These are phyloP conservation scores for Microbotryum scabiosae DNA, from an alignment of 1,284 basidiomycete genomes.

Conservation along the genomic window DNA sequence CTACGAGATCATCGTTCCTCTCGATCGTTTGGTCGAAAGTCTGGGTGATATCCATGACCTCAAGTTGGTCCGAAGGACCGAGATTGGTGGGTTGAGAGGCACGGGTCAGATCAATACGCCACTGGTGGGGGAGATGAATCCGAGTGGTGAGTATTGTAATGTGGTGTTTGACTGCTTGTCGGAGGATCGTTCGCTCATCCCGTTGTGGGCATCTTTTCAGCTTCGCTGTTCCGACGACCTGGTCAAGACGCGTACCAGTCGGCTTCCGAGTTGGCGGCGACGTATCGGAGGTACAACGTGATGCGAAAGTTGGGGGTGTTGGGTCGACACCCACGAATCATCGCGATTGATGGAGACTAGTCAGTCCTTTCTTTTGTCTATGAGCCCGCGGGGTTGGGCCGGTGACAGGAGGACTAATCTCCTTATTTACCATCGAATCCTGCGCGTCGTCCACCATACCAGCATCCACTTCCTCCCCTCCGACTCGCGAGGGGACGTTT, in stretches of 20 bases:
- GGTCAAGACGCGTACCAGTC: constrained; percentile 50
- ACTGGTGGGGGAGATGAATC: constrained; percentile 3
- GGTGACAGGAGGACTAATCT: neutral
- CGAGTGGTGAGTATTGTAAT: constrained; percentile 55
- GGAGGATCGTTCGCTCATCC: constrained; percentile 2
- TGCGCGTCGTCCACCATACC: neutral
- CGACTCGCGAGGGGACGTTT: constrained; percentile 49
- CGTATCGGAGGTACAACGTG: constrained; percentile 80
- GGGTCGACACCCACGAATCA: constrained; percentile 76
- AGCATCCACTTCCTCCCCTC: constrained; percentile 72
- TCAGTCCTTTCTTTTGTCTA: constrained; percentile 42
- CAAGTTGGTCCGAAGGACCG: constrained; percentile 67
- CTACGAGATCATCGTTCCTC: constrained; percentile 64
- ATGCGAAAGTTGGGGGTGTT: constrained; percentile 69
- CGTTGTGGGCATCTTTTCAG: constrained; percentile 42
- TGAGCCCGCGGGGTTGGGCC: neutral
- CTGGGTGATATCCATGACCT: constrained; percentile 79
- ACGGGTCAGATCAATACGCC: constrained; percentile 45
- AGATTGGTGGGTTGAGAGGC: constrained; percentile 56
- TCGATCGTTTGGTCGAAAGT: constrained; percentile 91
- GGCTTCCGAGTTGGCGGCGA: constrained; percentile 44
- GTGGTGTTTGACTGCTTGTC: no score
- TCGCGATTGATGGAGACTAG: constrained; percentile 96
- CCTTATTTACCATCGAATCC: neutral
- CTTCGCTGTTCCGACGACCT: constrained; percentile 83